Evolutionary conservation across 2,329 filamentous ascomycete species (phyloP).

Genomic region (Alternaria sp.): DNA sequence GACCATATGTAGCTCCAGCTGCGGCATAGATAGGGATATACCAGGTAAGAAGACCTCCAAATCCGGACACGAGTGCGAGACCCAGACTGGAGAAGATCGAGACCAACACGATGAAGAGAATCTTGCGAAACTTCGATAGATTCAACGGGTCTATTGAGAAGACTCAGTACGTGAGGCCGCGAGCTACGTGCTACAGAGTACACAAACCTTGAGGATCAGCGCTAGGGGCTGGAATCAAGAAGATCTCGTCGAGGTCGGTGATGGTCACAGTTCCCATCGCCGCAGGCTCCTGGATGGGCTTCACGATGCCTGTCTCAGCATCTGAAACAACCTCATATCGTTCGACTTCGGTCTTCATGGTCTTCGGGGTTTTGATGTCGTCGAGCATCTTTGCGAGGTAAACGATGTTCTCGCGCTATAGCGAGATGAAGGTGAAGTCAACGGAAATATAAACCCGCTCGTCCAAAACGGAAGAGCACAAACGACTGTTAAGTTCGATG

Average conservation of each 20-base stretch:
- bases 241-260: constrained; percentile 32
- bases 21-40: constrained; percentile 51
- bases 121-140: constrained; percentile 35
- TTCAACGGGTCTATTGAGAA: constrained; percentile 39
- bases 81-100: constrained; percentile 49
- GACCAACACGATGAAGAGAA: constrained; percentile 33
- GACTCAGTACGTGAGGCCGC: neutral
- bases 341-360: neutral
- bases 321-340: neutral
- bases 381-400: neutral
- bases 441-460: neutral
- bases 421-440: neutral
- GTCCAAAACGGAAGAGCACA: neutral
- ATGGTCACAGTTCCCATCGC: constrained; percentile 41
- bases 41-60: constrained; percentile 51
- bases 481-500: neutral
- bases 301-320: neutral
- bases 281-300: neutral
- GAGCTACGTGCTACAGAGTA: neutral
- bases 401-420: neutral
- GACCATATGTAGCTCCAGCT: neutral
- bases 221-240: constrained; percentile 36
- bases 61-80: constrained; percentile 50
- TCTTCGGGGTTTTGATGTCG: neutral
- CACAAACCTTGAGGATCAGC: constrained; percentile 35